Percentiles rank a stretch among this genome's conserved stretches.
Conservation (phyloP, 257 asterid species). For the Plantago major region DNA sequence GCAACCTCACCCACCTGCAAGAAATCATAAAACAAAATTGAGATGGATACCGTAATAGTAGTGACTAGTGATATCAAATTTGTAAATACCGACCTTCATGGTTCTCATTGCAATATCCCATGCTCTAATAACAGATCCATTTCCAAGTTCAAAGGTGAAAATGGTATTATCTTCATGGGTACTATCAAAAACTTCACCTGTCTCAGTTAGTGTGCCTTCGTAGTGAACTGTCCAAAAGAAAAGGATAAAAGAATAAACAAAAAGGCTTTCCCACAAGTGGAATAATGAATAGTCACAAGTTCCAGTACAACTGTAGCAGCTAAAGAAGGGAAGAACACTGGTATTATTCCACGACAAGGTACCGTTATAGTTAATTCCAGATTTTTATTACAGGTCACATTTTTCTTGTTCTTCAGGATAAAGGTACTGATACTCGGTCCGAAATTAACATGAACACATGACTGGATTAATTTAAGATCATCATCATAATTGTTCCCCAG, state of each 20-base stretch:
- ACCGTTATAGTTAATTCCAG: too few relatives aligned
- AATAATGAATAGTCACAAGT: not conserved
- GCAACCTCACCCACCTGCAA: conserved; percentile 92
- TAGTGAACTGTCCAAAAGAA: conserved; percentile 68
- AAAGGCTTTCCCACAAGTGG: conserved; percentile 1
- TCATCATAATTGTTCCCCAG: too few relatives aligned
- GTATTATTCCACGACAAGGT: too few relatives aligned
- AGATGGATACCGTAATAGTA: not conserved
- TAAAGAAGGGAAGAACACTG: not conserved
- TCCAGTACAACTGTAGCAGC: not conserved
- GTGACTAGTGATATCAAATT: conserved; percentile 9
- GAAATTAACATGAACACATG: too few relatives aligned
- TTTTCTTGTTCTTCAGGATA: too few relatives aligned
- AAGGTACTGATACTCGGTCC: too few relatives aligned
- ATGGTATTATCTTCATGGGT: conserved; percentile 89
- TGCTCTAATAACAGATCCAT: conserved; percentile 84
- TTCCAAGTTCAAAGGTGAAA: conserved; percentile 81
- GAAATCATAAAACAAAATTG: conserved; percentile 13
- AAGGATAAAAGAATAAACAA: not conserved
- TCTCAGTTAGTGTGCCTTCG: conserved; percentile 85
- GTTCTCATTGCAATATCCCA: conserved; percentile 91
- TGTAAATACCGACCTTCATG: conserved; percentile 62
- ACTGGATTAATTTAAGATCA: too few relatives aligned
- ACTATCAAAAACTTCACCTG: conserved; percentile 92
- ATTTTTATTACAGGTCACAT: too few relatives aligned